These are phyloP conservation scores for Blakeslea trispora DNA, from an alignment of 371 early-diverging fungal species.

Conservation along the genomic window DNA sequence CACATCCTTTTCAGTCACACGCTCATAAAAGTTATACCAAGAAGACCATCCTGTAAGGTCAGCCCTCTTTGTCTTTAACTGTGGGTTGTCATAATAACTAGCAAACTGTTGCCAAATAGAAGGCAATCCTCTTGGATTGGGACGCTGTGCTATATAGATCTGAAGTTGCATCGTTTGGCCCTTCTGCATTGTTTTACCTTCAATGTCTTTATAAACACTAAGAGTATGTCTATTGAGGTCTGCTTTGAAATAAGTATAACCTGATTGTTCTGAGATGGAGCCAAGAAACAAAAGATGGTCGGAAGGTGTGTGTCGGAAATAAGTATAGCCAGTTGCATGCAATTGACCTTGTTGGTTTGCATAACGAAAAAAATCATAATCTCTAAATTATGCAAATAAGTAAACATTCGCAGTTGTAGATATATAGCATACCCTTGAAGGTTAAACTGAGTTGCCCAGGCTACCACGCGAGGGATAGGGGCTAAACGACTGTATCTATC, in stretches of 20 bases:
- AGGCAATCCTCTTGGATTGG: conserved; percentile 25
- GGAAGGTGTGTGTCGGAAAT: conserved; percentile 43
- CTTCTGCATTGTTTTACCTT: conserved; percentile 34
- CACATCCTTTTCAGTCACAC: conserved; percentile 53
- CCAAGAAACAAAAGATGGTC: conserved; percentile 48
- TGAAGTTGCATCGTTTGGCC: conserved; percentile 17
- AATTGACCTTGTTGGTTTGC: conserved; percentile 51
- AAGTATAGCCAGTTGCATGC: conserved; percentile 57
- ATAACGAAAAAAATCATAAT: conserved; percentile 56
- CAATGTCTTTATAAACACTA: conserved; percentile 50
- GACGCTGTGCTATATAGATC: conserved; percentile 21
- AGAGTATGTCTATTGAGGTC: conserved; percentile 39
- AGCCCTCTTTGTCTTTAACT: no score
- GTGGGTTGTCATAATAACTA: conserved; percentile 29
- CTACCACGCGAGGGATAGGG: conserved; percentile 34
- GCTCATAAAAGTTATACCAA: conserved; percentile 62
- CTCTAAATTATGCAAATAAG: no score
- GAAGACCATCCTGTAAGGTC: conserved; percentile 63
- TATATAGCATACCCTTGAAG: conserved; percentile 47
- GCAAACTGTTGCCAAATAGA: conserved; percentile 55
- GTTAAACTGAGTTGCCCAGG: conserved; percentile 44
- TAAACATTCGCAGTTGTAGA: no score
- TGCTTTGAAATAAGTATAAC: conserved; percentile 57
- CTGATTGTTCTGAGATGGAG: conserved; percentile 51
- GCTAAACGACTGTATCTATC: conserved; percentile 24